Base-by-base conservation (phyloP, 192 early-diverging fungal species). In the Glomus cerebriforme region DNA sequence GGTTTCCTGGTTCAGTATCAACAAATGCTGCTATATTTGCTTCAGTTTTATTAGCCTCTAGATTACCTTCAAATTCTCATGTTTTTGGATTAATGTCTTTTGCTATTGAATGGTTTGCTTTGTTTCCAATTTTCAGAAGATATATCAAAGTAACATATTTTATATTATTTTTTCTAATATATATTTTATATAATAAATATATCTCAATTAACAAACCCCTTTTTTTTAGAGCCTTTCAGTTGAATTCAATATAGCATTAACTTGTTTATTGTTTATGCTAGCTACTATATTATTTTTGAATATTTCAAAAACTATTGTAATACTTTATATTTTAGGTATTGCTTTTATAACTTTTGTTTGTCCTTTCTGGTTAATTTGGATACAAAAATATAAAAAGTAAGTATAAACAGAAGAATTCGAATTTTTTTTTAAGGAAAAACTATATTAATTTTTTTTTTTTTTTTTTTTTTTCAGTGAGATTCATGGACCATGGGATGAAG, bases 401-500 rank as follows among this genome's bases (percentile, higher is more conserved):
- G 86, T 86, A 19, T 62, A 12, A 64, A 24, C 17, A 27, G n/a
- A 27, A 7, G 35, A 22, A 58, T 22, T 5, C 26, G 19, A 70
- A 58, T 63, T 26, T 1, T 31, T 65, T 54, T 31, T 45, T 35
- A 22, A 77, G 31, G 22, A 68, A n/a, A 13, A 22, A 10, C 12
- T 59, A 49, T 59, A 70, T 64, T 63, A 24, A 15, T 45, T 45
- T 10, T 5, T 59, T 2, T 58, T 45, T 27, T 32, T 24, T 45
- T 70, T 65, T n/a, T 74, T 19, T 27, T 19, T 68, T 67, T 19
- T 60, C 83, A 94, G 93, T 83, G 95, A 97, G 83, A 97, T 98
- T 37, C 93, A 96, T 79, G 97, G 97, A 5, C 97, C 97, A 54
- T 99, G 97, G 97, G 97, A 99, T 83, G 96, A 97, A 82, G 97